Percentiles rank a stretch among this genome's conserved stretches.
phyloP scores from a whole-genome alignment of 331 rosid species.

The Saraca asoca region DNA sequence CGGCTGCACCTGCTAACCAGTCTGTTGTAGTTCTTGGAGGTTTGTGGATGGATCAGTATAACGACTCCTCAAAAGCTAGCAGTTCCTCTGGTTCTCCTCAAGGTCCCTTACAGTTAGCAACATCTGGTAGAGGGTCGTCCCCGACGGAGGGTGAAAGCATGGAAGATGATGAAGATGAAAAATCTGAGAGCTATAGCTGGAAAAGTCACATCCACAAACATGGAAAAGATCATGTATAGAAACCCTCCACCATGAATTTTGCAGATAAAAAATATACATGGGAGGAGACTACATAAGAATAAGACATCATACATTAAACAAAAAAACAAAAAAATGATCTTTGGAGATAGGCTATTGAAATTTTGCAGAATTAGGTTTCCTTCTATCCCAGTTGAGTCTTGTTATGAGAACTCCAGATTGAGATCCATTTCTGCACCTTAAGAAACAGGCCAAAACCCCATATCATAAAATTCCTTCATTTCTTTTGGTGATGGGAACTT shows the following conservation, averaged over 20 bases:
- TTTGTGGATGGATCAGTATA: constrained; percentile 75
- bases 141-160: constrained; percentile 42
- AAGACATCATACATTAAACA: constrained; percentile 39
- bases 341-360: constrained; percentile 52
- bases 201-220: constrained; percentile 52
- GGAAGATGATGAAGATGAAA: constrained; percentile 82
- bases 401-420: constrained; percentile 39
- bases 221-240: constrained; percentile 75
- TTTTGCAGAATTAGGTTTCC: constrained; percentile 60
- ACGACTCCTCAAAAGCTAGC: constrained; percentile 72
- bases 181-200: constrained; percentile 82
- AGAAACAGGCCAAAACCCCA: constrained; percentile 25
- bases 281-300: constrained; percentile 60
- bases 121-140: constrained; percentile 58
- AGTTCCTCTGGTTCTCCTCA: constrained; percentile 91
- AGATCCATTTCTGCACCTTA: constrained; percentile 30
- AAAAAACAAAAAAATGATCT: constrained; percentile 39
- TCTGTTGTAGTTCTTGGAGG: constrained; percentile 68
- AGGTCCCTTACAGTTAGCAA: constrained; percentile 83
- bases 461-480: constrained; percentile 42
- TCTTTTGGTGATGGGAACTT: constrained; percentile 19
- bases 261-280: constrained; percentile 64
- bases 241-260: constrained; percentile 74
- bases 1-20: constrained; percentile 48
- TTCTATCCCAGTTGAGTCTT: constrained; percentile 52